phyloP scores from a whole-genome alignment of 306 rosid genomes.

The Coriaria nepalensis region DNA sequence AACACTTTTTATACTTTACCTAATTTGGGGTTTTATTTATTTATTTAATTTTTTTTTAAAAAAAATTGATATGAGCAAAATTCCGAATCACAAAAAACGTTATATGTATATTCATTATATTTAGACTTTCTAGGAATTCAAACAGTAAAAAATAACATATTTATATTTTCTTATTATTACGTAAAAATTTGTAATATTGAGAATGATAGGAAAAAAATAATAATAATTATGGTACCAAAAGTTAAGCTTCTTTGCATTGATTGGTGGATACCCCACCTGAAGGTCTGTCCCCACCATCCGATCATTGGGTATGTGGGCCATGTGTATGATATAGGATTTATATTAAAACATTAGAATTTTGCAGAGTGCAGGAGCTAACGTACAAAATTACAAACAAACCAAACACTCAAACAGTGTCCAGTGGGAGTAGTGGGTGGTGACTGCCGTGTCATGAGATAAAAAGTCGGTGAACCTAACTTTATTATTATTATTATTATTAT shows the following conservation, averaged over 20 bases:
- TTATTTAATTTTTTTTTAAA: too few relatives aligned
- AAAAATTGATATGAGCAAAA: too few relatives aligned
- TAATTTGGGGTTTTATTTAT: too few relatives aligned
- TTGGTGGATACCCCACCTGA: slow-evolving; percentile 33
- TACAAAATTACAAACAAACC: slow-evolving; percentile 31
- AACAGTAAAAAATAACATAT: too few relatives aligned
- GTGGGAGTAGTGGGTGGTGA: slow-evolving; percentile 19
- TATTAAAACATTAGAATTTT: background rate
- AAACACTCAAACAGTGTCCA: slow-evolving; percentile 20
- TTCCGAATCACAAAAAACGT: too few relatives aligned
- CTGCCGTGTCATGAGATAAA: slow-evolving; percentile 16
- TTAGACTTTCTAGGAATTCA: too few relatives aligned
- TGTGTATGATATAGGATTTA: slow-evolving; percentile 56
- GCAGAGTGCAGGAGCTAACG: slow-evolving; percentile 26
- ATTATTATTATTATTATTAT: slow-evolving; percentile 16
- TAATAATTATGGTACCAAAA: slow-evolving; percentile 14
- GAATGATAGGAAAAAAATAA: slow-evolving; percentile 16
- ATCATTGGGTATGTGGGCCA: slow-evolving; percentile 46
- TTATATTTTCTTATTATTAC: too few relatives aligned
- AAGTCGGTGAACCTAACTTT: slow-evolving; percentile 20
- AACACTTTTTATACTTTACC: too few relatives aligned
- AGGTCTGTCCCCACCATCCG: slow-evolving; percentile 22
- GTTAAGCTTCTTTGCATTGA: slow-evolving; percentile 18
- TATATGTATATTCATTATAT: too few relatives aligned
- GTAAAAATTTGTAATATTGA: too few relatives aligned